Evolutionary conservation across 306 rosid species (phyloP).

Genomic region (Crataegus laevigata): DNA sequence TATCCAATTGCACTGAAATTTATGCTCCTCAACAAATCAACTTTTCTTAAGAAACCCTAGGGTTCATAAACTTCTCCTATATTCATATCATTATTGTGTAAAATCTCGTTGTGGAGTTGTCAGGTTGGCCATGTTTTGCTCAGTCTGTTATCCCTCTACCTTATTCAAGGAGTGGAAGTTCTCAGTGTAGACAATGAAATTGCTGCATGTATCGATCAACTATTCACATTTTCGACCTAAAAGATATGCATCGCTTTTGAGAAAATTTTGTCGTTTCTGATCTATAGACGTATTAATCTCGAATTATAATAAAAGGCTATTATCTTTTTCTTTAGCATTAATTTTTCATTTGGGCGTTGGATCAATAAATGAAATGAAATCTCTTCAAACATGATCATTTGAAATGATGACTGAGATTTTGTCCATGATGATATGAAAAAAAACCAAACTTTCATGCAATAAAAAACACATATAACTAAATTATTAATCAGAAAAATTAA

Average conservation of each 20-base stretch:
- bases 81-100: conserved; percentile 6
- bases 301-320: background rate
- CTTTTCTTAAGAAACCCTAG: background rate
- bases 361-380: background rate
- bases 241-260: background rate
- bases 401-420: background rate
- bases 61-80: background rate
- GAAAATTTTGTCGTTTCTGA: background rate
- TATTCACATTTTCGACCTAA: background rate
- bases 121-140: conserved; percentile 66
- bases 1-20: conserved; percentile 42
- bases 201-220: background rate
- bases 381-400: background rate
- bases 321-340: background rate
- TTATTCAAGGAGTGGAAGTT: conserved; percentile 37
- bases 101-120: conserved; percentile 35
- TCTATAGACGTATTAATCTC: background rate
- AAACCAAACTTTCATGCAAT: conserved; percentile 3
- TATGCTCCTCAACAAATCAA: conserved; percentile 14
- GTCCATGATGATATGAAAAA: background rate
- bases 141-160: conserved; percentile 12
- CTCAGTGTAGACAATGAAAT: conserved; percentile 1
- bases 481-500: background rate
- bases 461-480: background rate
- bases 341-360: background rate